Evolutionary conservation across 192 early-diverging fungal genomes (phyloP).

Genomic region (Backusella tarrabulga): DNA sequence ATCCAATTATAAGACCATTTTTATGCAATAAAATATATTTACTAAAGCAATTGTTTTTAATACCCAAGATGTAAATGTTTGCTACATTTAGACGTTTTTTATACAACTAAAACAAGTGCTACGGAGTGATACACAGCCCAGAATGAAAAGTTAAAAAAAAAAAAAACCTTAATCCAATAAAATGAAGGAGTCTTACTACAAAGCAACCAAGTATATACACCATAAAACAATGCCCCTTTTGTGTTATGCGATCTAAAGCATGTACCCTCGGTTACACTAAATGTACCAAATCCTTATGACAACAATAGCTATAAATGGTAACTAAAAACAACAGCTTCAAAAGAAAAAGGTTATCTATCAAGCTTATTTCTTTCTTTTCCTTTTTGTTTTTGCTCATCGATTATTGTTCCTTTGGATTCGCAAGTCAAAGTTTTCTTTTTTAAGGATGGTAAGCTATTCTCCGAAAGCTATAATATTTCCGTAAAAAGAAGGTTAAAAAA

Average conservation of each 20-base stretch:
- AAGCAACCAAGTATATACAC: background rate
- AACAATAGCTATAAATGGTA: slow-evolving; percentile 6
- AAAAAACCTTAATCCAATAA: background rate
- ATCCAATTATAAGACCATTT: too few relatives aligned
- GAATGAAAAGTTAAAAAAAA: background rate
- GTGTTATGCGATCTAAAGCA: background rate
- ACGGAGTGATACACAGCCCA: background rate
- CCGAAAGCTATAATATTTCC: background rate
- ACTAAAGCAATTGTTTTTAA: background rate
- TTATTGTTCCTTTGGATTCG: background rate
- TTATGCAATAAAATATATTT: background rate
- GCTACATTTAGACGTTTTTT: background rate
- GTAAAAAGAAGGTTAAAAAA: background rate
- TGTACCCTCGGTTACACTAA: background rate
- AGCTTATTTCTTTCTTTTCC: background rate
- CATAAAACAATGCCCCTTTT: background rate
- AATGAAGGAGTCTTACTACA: background rate
- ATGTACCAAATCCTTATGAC: background rate
- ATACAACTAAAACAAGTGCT: background rate
- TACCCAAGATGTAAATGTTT: background rate
- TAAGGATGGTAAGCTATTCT: slow-evolving; percentile 8
- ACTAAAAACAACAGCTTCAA: background rate
- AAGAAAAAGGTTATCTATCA: background rate
- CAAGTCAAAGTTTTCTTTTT: background rate
- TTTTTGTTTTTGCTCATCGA: background rate